Conservation (phyloP, 2,329 filamentous ascomycete genomes). For the Blastomyces silverae region DNA sequence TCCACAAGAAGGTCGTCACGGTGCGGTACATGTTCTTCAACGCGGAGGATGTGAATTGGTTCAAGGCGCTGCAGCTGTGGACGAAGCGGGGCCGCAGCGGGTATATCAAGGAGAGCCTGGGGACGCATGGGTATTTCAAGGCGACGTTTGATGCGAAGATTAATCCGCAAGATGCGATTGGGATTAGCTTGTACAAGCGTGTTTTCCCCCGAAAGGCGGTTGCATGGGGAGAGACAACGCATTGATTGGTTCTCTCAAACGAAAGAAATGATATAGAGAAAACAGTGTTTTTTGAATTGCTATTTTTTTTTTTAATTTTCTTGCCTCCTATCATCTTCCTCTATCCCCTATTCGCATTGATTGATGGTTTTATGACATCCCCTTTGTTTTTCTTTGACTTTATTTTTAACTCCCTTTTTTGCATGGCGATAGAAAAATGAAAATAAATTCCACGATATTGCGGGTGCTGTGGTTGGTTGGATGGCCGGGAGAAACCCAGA, state of each 20-base stretch:
- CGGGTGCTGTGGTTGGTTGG: background rate
- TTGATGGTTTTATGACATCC: background rate
- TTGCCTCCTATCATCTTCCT: background rate
- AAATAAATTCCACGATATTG: background rate
- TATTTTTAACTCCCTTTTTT: background rate
- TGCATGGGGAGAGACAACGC: conserved; percentile 36
- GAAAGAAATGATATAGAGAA: background rate
- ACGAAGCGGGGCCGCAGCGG: conserved; percentile 81
- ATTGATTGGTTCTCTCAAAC: background rate
- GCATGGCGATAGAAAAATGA: background rate
- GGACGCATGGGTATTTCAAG: conserved; percentile 99
- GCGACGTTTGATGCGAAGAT: conserved; percentile 94
- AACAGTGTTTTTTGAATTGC: background rate
- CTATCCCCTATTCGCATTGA: background rate
- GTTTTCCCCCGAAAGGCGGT: conserved; percentile 69
- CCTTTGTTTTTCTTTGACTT: background rate
- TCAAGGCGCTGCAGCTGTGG: conserved; percentile 93
- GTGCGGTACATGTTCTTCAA: conserved; percentile 99
- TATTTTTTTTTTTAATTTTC: background rate
- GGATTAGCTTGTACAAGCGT: conserved; percentile 80
- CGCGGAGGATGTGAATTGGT: conserved; percentile 90
- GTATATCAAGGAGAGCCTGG: conserved; percentile 87
- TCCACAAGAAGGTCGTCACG: conserved; percentile 95
- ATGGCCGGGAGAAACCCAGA: background rate
- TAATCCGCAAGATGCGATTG: conserved; percentile 90